These are phyloP conservation scores for Medicago lupulina DNA, from an alignment of 306 rosid genomes.

Conservation along the genomic window DNA sequence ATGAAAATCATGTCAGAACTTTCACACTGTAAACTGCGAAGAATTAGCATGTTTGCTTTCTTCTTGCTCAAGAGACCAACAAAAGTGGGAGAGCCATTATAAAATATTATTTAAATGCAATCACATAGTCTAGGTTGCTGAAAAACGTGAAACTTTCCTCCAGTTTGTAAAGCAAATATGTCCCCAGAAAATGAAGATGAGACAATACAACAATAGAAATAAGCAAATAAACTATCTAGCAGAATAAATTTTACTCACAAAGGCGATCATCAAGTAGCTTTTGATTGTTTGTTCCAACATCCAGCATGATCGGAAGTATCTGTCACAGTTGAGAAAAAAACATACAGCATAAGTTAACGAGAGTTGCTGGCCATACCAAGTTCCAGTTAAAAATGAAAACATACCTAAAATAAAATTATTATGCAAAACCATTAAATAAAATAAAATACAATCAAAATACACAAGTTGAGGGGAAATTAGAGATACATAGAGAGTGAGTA, in stretches of 20 bases:
- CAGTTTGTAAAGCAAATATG: conserved; percentile 35
- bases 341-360: conserved; percentile 38
- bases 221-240: conserved; percentile 24
- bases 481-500: conserved; percentile 9
- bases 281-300: conserved; percentile 96
- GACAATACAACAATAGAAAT: conserved; percentile 28
- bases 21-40: conserved; percentile 38
- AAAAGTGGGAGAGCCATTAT: conserved; percentile 24
- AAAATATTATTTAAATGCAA: conserved; percentile 18
- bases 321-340: conserved; percentile 48
- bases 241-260: conserved; percentile 64
- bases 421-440: conserved; percentile 15
- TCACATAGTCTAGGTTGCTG: conserved; percentile 19
- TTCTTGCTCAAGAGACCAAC: conserved; percentile 29
- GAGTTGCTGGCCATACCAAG: no score
- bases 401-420: not conserved
- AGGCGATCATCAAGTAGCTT: conserved; percentile 88
- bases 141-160: conserved; percentile 19
- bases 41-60: conserved; percentile 27
- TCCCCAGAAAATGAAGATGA: conserved; percentile 27
- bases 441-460: conserved; percentile 8
- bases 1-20: conserved; percentile 55
- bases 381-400: conserved; percentile 14
- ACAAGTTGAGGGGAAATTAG: conserved; percentile 14
- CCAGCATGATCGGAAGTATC: conserved; percentile 98